phyloP scores from a whole-genome alignment of 768 basidiomycete species.

The Russula virescens region DNA sequence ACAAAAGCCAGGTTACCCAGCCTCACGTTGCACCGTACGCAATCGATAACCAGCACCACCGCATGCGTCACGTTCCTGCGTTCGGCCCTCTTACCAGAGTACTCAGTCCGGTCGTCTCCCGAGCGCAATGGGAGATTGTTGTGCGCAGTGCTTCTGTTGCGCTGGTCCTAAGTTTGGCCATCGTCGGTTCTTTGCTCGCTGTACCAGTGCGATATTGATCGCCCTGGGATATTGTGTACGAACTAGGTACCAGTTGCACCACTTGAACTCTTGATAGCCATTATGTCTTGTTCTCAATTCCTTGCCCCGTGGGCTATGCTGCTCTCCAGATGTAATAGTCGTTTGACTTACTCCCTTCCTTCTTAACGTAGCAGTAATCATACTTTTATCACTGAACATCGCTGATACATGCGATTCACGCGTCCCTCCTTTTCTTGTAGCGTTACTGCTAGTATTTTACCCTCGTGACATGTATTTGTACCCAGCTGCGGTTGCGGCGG shows the following conservation, averaged over 20 bases:
- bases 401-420: neutral
- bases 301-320: neutral
- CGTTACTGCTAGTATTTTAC: slow-evolving; percentile 5
- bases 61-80: slow-evolving; percentile 55
- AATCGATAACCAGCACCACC: slow-evolving; percentile 37
- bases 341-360: neutral
- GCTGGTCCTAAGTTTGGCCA: slow-evolving; percentile 33
- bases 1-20: slow-evolving; percentile 11
- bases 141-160: slow-evolving; percentile 50
- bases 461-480: slow-evolving; percentile 10
- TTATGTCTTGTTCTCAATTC: neutral
- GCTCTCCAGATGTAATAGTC: neutral
- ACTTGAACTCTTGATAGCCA: neutral
- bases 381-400: neutral
- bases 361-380: slow-evolving; percentile 6
- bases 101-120: slow-evolving; percentile 59
- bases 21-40: neutral
- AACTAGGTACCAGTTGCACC: neutral
- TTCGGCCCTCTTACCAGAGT: slow-evolving; percentile 69
- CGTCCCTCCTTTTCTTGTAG: slow-evolving; percentile 15
- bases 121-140: slow-evolving; percentile 86
- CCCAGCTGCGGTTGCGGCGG: neutral
- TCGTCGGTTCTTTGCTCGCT: slow-evolving; percentile 33
- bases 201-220: slow-evolving; percentile 33
- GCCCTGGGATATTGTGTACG: neutral